Evolutionary conservation across 2,329 filamentous ascomycete species (phyloP), one percentile per base, ranked within the genome.

Genomic region (Epichloe sp.): DNA sequence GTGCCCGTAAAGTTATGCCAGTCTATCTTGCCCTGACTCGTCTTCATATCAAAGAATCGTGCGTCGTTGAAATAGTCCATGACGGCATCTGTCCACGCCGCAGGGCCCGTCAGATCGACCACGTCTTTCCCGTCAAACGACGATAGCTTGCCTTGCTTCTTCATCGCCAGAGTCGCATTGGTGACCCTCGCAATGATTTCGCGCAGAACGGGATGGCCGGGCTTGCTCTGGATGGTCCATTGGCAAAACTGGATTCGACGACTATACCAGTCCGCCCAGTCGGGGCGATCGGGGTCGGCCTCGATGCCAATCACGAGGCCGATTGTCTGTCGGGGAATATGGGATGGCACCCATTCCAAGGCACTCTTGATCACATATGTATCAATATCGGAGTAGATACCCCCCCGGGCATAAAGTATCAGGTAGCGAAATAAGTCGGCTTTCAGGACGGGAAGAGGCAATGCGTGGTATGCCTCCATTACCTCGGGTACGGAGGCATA

Each of bases 221-320:
- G 86, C 68, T 98, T 98, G 52, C 86, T 75, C 68, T 97, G 91
- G 56, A 98, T 96, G 1, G 93, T 98, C 93, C 93, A 98, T 67
- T 98, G 93, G 70, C 93, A 98, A 69, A 98, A 97, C 65, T 97
- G 93, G 54, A 98, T 90, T 56, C 91, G 81, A 53, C 93, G 85
- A 56, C 88, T 93, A 73, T 97, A 98, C 93, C 91, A 97, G 1
- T 95, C 75, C 37, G 81, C 78, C 93, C 93, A 98, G 66, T 98
- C 93, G 3, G 80, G 79, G 46, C 93, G 81, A 67, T 97, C 89
- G 0, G 93, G 89, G 63, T 98, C 93, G 4, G 93, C 93, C 71
- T 98, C 93, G 57, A 98, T 96, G 53, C 93, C 93, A 61, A 97
- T 77, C 40, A 98, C 83, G 56, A 98, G 75, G 10, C 93, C 93